Evolutionary conservation across 768 basidiomycete species (phyloP), one percentile per base, ranked within the genome.

Genomic region (Neoboletus subvelutipes): DNA sequence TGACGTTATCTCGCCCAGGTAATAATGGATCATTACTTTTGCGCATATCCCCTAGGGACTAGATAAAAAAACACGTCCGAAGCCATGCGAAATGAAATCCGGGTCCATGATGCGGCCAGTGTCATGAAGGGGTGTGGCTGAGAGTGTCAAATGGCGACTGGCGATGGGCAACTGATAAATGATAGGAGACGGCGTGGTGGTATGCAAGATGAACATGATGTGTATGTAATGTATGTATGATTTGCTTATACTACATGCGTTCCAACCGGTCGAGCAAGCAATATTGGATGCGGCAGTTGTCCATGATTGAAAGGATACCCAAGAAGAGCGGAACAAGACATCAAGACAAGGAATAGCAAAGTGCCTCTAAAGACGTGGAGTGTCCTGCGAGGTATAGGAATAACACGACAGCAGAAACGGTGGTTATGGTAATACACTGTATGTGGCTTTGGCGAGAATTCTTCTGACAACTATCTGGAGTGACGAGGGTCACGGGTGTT

Each of bases 181-280:
- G 37, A 64, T 46, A 45, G 47, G 20, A 33, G 40, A 55, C 31
- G 43, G 54, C 54, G 47, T 56, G 45, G 53, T 47, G 57, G 45
- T 57, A 57, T 64, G 63, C 65, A 71, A 62, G 54, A 64, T 52
- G 39, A 45, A 57, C 52, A 60, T 37, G 58, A 56, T 59, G 59
- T n/a, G 63, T 61, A 64, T 63, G 64, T 68, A 60, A 63, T 49
- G 60, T 72, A 70, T 49, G 60, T 54, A 59, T 68, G 70, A 57
- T 52, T 57, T 53, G 59, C 41, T 52, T 72, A 67, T 69, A 72
- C 58, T 70, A 70, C 71, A 70, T 71, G 69, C 63, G 56, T 64
- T 72, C 69, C 71, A 69, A 61, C 67, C 71, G 50, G 45, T 57
- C 41, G 58, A 64, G 42, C 67, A 55, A 62, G 57, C 49, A 58